Evolutionary conservation across 1,284 basidiomycete genomes (phyloP), one percentile per base, ranked within the genome.

Genomic region (Psilocybe mexicana): DNA sequence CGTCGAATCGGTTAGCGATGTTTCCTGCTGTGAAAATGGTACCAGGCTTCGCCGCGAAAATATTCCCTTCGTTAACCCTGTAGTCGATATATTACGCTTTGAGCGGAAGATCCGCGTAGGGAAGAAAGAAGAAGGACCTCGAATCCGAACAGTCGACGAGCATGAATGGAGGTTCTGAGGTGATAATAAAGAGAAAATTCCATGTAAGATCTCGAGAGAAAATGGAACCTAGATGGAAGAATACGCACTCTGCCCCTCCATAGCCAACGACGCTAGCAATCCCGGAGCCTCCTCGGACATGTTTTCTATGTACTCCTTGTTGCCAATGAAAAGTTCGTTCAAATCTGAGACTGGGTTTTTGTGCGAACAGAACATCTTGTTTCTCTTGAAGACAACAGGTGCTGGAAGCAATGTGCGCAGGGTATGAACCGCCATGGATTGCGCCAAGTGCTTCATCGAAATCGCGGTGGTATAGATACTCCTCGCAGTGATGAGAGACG

Each of bases 91-190:
- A 52, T 6, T 18, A 12, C 6, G 25, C 43, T 46, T 4, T 30
- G 36, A 42, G 24, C 10, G 26, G 14, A 26, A 18, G 18, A 25
- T 25, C 43, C 5, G 6, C 10, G 45, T 26, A 25, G 24, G 18
- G n/a, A 3, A 14, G 4, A 11, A 38, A 38, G 7, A 33, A 33
- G 5, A 35, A 51, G 33, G 11, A 63, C 60, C 72, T 62, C 46
- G 72, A 73, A 48, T 75, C 73, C 1, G 72, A 71, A 52, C 72
- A 75, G 38, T 70, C 72, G 6, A 75, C 63, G 49, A 73, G 67
- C 72, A 74, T 72, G 61, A 74, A 73, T 10, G 71, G 70, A 2
- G 73, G 72, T 8, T 63, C 72, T 74, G 43, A 6, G 12, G 49
- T 11, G 33, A 30, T 6, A 48, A 8, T 5, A 11, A 11, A 50